Evolutionary conservation across 192 early-diverging fungal genomes (phyloP), one percentile per base, ranked within the genome.

Genomic region (Radiomyces spectabilis): DNA sequence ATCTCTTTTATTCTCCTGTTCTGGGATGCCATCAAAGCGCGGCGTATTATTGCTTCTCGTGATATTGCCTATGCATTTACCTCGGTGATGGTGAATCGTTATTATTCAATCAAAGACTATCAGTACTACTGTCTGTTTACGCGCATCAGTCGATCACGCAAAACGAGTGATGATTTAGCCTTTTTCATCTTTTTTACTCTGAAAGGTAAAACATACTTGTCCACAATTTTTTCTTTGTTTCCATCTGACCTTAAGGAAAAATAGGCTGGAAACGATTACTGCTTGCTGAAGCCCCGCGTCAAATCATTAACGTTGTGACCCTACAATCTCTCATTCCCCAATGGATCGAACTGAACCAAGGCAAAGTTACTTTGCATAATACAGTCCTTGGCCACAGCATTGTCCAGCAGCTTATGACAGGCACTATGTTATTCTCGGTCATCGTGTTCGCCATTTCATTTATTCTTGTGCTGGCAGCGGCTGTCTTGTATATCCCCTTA

Each of bases 141-240:
- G 2, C 71, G 89, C 38, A 86, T 94, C 45, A 72, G 88, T 43
- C 74, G 82, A 27, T 77, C 80, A 0, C 74, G 63, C 30, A 87
- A 80, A 59, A 47, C 53, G 2, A 75, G 70, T 27, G 92, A 94
- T 41, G 52, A 75, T 8, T 22, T 91, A 0, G 87, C 92, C 0
- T 93, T 91, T 59, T 94, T 83, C 68, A 81, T 89, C 24, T 94
- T 87, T 59, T 92, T 94, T 61, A 74, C 77, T 7, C 83, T 92
- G 45, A 82, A 86, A 69, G 82, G 87, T 82, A 74, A 44, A n/a
- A 57, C 53, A n/a, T 50, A 8, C 8, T n/a, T 0, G 31, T 16
- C 33, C 19, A 26, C n/a, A n/a, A n/a, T 32, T n/a, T 27, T 42
- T 16, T 26, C n/a, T n/a, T n/a, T n/a, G n/a, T n/a, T n/a, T n/a